Evolutionary conservation across 192 early-diverging fungal genomes (phyloP), one percentile per base, ranked within the genome.

Genomic region (Rhizoclosmatium sp.): DNA sequence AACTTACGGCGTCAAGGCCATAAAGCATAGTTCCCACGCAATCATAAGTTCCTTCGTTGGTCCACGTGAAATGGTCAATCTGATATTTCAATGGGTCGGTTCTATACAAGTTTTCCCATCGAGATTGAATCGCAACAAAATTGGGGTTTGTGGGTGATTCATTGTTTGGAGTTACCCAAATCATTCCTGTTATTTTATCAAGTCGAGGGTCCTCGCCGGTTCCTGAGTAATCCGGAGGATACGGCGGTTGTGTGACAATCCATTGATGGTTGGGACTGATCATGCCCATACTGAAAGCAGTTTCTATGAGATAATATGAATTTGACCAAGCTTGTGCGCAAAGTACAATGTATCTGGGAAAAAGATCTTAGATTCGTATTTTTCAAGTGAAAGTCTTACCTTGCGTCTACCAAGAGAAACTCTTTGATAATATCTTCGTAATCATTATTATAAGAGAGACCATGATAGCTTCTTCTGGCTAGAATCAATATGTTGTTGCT

Each of bases 241-340:
- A 69, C n/a, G 67, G 67, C 9, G 67, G 67, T 9, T 69, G 21
- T 14, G 67, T 69, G 14, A 47, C 67, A 58, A 59, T 58, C 70
- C 70, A 59, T 9, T 39, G 48, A 56, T 71, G 2, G 10, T 58
- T 58, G 9, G 19, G 10, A 21, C 19, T 21, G 5, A 71, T 58
- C 44, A 71, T 21, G 0, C 70, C 70, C 14, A n/a, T 44, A n/a
- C 45, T n/a, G 40, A 45, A 12, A 14, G 67, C 67, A 10, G 9
- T 23, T 3, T 47, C 42, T 16, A 48, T 23, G 7, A 69, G 31
- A 47, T 69, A 41, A 48, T 71, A 71, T 10, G 48, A 51, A 19
- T 21, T 14, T 19, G 48, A 59, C 49, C 54, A 71, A 56, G 51
- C 31, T 41, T 49, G 31, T 9, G 70, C 70, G 56, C 70, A 69